Base-by-base conservation (phyloP, 768 basidiomycete species). In the Boletus fagicola region DNA sequence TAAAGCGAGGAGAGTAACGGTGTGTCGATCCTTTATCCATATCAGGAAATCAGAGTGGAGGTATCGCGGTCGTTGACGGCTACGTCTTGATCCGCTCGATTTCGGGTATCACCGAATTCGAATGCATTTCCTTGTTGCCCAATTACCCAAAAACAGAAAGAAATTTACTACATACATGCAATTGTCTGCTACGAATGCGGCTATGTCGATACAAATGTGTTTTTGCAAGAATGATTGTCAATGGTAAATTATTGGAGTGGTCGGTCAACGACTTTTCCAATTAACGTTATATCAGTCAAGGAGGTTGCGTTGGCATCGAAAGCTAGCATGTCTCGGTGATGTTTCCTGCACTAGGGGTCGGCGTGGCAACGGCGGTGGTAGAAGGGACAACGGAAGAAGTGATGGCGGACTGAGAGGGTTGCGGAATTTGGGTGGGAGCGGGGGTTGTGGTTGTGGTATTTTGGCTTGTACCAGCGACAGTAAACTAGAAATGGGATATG, bases 401-500 rank as follows among this genome's bases (percentile, higher is more conserved):
- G 31, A 8, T 33, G 5, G 46, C 11, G 2, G 60, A 5, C 6
- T 54, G 46, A 26, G 63, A 61, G n/a, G 57, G 57, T 13, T 40
- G 20, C 11, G 43, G 45, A 24, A 15, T 30, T 28, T 46, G 26
- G 5, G 39, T 28, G 15, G 51, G 45, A 8, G 42, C 12, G 30
- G 54, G 39, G 4, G 60, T 55, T 11, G 59, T 64, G 15, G 57
- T 58, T 5, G 52, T 69, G 51, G 56, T 59, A 9, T 53, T 58
- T 36, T 49, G 36, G 18, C 53, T 49, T 7, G 60, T 9, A 28
- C 55, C 59, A 30, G 30, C 43, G n/a, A 74, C 69, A 46, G 63
- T 68, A 35, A 74, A 69, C 72, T 72, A 38, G 18, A 50, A 40
- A 43, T 5, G 22, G 4, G n/a, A 53, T 11, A 35, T 9, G 47